phyloP scores from a whole-genome alignment of 164 flowering plant species.

The Paratinospora sagittata region DNA sequence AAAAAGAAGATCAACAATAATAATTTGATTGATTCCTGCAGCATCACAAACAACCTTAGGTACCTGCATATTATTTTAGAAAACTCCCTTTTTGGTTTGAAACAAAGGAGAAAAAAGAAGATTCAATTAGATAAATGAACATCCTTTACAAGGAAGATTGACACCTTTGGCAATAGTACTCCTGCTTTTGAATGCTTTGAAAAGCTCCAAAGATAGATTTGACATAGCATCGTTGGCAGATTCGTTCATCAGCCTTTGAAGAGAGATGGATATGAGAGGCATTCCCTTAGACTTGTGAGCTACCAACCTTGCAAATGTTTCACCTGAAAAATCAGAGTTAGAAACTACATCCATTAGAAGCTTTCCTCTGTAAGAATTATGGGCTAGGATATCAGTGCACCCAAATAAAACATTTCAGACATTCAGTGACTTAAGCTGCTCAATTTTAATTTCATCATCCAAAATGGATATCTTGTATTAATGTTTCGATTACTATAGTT shows the following conservation, averaged over 20 bases:
- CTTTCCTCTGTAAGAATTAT: neutral
- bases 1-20: no score
- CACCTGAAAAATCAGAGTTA: constrained; percentile 32
- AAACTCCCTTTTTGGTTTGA: no score
- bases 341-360: neutral
- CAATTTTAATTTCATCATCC: neutral
- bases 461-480: neutral
- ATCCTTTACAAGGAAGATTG: neutral
- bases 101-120: no score
- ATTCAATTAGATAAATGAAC: neutral
- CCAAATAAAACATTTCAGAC: neutral
- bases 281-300: constrained; percentile 86
- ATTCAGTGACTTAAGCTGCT: neutral
- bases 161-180: constrained; percentile 41
- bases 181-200: constrained; percentile 37
- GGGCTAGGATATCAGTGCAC: neutral
- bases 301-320: constrained; percentile 46
- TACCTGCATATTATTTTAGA: no score
- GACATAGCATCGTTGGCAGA: constrained; percentile 68
- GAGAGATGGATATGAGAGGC: constrained; percentile 62
- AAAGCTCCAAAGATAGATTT: constrained; percentile 52
- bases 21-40: no score
- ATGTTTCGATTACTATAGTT: neutral
- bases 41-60: no score
- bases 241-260: constrained; percentile 39